Evolutionary conservation across 257 asterid species (phyloP).

Genomic region (Avicennia marina): DNA sequence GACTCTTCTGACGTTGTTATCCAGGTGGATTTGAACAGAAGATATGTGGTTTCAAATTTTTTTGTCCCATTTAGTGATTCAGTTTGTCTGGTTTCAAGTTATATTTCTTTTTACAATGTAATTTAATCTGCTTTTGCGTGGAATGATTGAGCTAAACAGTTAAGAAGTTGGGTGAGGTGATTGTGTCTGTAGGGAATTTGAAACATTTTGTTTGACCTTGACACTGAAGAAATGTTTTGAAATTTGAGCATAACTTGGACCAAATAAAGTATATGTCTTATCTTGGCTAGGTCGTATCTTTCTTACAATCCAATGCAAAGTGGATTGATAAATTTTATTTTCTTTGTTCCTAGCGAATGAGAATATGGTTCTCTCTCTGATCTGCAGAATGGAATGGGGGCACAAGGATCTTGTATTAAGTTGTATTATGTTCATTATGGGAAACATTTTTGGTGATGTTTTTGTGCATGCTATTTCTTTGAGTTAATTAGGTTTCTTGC

Average conservation of each 20-base stretch:
- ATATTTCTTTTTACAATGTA: background rate
- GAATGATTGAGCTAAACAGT: background rate
- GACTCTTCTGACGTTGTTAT: conserved; percentile 96
- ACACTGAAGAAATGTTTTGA: background rate
- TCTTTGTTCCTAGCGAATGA: too few relatives aligned
- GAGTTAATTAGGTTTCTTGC: background rate
- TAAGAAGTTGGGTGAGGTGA: background rate
- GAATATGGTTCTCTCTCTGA: too few relatives aligned
- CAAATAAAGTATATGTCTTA: background rate
- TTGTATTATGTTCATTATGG: too few relatives aligned
- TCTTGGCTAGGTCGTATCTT: background rate
- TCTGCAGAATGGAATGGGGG: too few relatives aligned
- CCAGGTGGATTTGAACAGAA: conserved; percentile 48
- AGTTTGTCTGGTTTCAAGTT: background rate
- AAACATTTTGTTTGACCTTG: background rate
- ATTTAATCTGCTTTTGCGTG: background rate
- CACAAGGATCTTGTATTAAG: too few relatives aligned
- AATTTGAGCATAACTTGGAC: background rate
- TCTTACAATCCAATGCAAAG: too few relatives aligned
- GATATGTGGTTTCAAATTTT: too few relatives aligned
- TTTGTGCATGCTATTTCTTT: background rate
- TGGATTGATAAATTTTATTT: too few relatives aligned
- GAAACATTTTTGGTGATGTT: too few relatives aligned
- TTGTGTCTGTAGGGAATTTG: background rate
- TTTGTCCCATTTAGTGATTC: too few relatives aligned